phyloP scores from a whole-genome alignment of 1,284 basidiomycete species.

The Boletellus deceptivus region DNA sequence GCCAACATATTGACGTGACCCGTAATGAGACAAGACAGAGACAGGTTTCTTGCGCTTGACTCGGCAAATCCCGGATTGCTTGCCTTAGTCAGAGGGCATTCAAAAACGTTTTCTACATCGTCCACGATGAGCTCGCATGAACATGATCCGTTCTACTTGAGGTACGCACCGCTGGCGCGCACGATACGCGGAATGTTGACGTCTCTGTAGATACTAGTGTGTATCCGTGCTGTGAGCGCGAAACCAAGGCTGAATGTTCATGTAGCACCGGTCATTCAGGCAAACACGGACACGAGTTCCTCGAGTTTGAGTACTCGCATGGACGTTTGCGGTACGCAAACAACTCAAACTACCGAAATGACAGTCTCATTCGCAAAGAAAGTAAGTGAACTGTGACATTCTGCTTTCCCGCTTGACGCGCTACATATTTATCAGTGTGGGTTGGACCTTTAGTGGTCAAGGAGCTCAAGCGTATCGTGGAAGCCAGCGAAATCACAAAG shows the following conservation, averaged over 20 bases:
- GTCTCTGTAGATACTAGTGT: conserved; percentile 77
- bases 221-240: conserved; percentile 27
- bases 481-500: conserved; percentile 95
- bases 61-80: conserved; percentile 20
- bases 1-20: conserved; percentile 19
- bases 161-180: conserved; percentile 45
- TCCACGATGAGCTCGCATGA: conserved; percentile 49
- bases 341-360: conserved; percentile 99
- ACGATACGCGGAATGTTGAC: neutral
- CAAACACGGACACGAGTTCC: conserved; percentile 95
- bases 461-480: conserved; percentile 93
- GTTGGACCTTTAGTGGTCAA: conserved; percentile 88
- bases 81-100: conserved; percentile 2
- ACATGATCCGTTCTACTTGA: conserved; percentile 80
- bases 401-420: conserved; percentile 1
- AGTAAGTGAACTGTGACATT: conserved; percentile 55
- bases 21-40: neutral
- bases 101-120: conserved; percentile 14
- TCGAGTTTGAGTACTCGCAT: conserved; percentile 98
- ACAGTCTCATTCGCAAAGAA: conserved; percentile 97
- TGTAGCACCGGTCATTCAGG: conserved; percentile 90
- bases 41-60: neutral
- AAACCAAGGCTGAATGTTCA: conserved; percentile 4
- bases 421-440: conserved; percentile 68
- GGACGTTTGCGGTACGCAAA: conserved; percentile 97